A percentile compares a stretch with the other conserved stretches of the same genome.
Conservation (phyloP, 257 asterid genomes). For the Galeopsis tetrahit region DNA sequence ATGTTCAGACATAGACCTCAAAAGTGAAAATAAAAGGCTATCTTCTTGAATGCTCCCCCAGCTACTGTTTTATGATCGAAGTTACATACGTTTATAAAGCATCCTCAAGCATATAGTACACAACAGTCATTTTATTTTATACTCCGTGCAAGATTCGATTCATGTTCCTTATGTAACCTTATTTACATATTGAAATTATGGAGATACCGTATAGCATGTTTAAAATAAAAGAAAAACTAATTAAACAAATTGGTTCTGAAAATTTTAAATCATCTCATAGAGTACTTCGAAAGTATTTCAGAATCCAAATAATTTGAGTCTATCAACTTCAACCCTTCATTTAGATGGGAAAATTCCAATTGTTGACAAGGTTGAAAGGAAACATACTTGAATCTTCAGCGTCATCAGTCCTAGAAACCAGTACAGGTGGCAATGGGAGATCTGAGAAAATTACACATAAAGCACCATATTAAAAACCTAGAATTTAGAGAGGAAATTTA, state of each 20-base stretch:
- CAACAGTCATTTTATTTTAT: not conserved
- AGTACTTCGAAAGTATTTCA: not conserved
- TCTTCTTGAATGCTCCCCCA: not conserved
- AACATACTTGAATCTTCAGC: slow-evolving; percentile 71
- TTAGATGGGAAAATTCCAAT: slow-evolving; percentile 1
- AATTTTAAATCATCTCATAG: not conserved
- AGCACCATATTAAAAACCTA: slow-evolving; percentile 10
- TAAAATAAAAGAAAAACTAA: not conserved
- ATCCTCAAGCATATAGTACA: not conserved
- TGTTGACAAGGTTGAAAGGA: slow-evolving; percentile 1
- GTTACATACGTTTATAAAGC: not conserved
- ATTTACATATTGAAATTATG: not conserved
- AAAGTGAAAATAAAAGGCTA: not conserved
- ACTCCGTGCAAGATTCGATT: not conserved
- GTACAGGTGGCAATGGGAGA: slow-evolving; percentile 67
- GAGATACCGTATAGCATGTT: not conserved
- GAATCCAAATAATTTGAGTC: not conserved
- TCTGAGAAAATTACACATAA: slow-evolving; percentile 43
- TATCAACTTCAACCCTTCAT: slow-evolving; percentile 10
- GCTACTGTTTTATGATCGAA: not conserved
- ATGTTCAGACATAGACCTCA: not conserved
- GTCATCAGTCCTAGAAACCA: slow-evolving; percentile 65
- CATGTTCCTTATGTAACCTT: not conserved
- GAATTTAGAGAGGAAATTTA: not conserved
- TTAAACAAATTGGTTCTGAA: not conserved